Base-by-base conservation (phyloP, 345 rosid genomes). In the Firmiana major region DNA sequence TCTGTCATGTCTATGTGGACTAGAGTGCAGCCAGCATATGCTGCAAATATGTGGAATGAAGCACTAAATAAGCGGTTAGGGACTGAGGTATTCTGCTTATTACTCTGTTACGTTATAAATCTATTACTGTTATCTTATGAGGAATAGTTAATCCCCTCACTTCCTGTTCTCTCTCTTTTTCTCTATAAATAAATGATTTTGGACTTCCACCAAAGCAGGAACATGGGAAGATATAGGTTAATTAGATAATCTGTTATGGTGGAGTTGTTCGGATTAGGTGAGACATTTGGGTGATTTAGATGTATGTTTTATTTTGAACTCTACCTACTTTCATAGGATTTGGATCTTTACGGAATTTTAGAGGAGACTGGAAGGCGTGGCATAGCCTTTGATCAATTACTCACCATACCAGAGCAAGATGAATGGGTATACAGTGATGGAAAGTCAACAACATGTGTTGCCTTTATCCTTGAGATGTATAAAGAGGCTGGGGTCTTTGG, bases 1-100 rank as follows among this genome's bases (percentile, higher is more conserved):
- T 96, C 99, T 91, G 94, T 92, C 94, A 94, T 96, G 97, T 88
- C 98, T 79, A 92, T 93, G 97, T 96, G 97, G 99, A 90, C 94
- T 54, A 84, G 97, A 74, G 88, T 96, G 86, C 98, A 96, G 90
- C 97, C 98, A 12, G 88, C 97, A 76, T 94, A 96, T 84, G 98
- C 98, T 75, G 97, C 98, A 66, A 93, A 93, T 83, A 92, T 96
- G 98, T 96, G 99, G 98, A 94, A 96, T 86, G 99, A 96, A 87
- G 99, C 98, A 21, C 84, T 94, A 38, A 96, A 96, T 85, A 93
- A 93, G 83, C 92, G 99, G 71, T 89, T 94, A 16, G 97, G 88
- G 67, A 94, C 97, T 72, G 97, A 94, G 98, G 99, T 93, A 87
- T 60, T 36, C 7, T 46, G 38, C 59, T 77, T 62, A 34, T 64